Percentiles rank a stretch among this genome's conserved stretches.
phyloP scores from a whole-genome alignment of 164 flowering plant genomes.

The Liriodendron chinense region DNA sequence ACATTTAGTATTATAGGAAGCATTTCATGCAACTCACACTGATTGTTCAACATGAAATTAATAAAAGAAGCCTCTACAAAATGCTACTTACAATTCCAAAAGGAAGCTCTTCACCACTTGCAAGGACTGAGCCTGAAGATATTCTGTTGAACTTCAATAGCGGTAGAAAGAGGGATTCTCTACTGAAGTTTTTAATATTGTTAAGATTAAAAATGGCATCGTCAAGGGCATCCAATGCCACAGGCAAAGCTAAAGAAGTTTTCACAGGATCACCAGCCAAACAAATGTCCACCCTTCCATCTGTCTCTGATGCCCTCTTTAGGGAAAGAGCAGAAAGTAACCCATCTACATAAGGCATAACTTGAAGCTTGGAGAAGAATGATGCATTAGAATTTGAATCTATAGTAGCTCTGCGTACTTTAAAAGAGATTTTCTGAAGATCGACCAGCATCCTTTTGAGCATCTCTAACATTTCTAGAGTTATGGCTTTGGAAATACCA shows the following conservation, averaged over 20 bases:
- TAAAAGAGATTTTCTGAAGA: slow-evolving; percentile 50
- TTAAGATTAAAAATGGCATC: slow-evolving; percentile 40
- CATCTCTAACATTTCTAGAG: slow-evolving; percentile 44
- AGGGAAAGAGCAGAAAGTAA: slow-evolving; percentile 60
- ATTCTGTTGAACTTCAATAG: slow-evolving; percentile 64
- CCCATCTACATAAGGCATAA: slow-evolving; percentile 38
- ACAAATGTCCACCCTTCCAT: slow-evolving; percentile 41
- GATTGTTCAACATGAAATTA: not conserved
- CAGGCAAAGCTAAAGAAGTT: slow-evolving; percentile 80
- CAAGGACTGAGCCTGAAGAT: slow-evolving; percentile 79
- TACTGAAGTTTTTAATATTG: slow-evolving; percentile 27
- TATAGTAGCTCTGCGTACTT: slow-evolving; percentile 45
- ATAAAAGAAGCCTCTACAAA: not conserved
- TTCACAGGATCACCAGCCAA: slow-evolving; percentile 75
- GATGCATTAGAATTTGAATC: slow-evolving; percentile 24
- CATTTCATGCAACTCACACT: not conserved
- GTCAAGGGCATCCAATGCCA: slow-evolving; percentile 68
- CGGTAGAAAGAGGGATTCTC: slow-evolving; percentile 54
- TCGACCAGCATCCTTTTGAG: slow-evolving; percentile 40
- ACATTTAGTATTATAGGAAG: not conserved
- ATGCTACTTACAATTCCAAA: slow-evolving; percentile 77
- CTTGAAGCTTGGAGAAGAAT: slow-evolving; percentile 22
- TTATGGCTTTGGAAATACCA: slow-evolving; percentile 33
- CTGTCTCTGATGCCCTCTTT: slow-evolving; percentile 35
- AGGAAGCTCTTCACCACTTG: slow-evolving; percentile 95